Conservation (phyloP, 495 filamentous ascomycete genomes). For the Cladorrhinum samala region DNA sequence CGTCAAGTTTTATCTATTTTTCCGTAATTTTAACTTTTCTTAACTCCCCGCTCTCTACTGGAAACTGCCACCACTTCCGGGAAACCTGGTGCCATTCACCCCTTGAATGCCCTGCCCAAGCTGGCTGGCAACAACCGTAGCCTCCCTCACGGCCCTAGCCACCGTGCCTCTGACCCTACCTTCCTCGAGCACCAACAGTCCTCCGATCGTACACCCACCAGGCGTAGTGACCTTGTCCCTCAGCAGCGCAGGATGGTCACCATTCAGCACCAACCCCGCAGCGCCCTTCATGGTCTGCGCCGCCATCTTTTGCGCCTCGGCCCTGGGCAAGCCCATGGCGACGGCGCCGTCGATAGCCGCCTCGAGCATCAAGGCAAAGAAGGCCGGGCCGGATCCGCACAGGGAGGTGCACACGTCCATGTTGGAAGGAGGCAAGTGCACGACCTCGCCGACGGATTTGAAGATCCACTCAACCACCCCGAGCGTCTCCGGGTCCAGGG, state of each 20-base stretch:
- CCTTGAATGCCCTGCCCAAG: constrained; percentile 54
- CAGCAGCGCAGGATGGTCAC: constrained; percentile 71
- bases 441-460: constrained; percentile 59
- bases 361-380: constrained; percentile 72
- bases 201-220: constrained; percentile 75
- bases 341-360: constrained; percentile 72
- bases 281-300: constrained; percentile 74
- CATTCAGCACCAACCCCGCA: constrained; percentile 60
- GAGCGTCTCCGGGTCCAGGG: constrained; percentile 44
- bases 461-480: constrained; percentile 74
- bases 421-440: constrained; percentile 53
- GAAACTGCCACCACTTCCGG: constrained; percentile 6
- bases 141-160: constrained; percentile 67
- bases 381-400: constrained; percentile 73
- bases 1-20: neutral
- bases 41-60: constrained; percentile 5
- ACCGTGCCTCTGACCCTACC: constrained; percentile 63
- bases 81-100: constrained; percentile 36
- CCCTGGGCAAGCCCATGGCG: constrained; percentile 71
- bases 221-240: constrained; percentile 75
- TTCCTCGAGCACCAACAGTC: constrained; percentile 70
- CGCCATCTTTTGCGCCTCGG: constrained; percentile 73
- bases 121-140: constrained; percentile 68
- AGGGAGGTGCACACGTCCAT: constrained; percentile 75
- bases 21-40: neutral